Conservation (phyloP, 768 basidiomycete species). For the Suillus paluster region DNA sequence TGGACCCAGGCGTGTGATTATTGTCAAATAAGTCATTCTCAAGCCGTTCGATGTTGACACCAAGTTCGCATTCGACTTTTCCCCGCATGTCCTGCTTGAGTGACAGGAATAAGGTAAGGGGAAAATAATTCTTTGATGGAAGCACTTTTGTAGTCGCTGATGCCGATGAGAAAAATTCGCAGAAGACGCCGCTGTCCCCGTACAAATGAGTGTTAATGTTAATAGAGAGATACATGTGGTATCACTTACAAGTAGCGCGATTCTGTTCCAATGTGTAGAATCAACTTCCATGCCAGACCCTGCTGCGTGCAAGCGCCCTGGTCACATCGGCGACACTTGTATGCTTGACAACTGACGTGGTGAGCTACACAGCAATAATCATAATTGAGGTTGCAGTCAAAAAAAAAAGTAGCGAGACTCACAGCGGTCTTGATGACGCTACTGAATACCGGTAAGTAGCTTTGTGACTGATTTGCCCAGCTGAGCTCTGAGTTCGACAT, state of each 20-base stretch:
- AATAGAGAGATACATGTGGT: background rate
- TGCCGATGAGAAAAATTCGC: slow-evolving; percentile 6
- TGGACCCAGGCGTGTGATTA: background rate
- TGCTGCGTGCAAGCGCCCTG: background rate
- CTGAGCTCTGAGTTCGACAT: background rate
- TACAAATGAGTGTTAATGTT: background rate
- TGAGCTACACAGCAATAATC: background rate
- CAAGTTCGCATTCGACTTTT: background rate
- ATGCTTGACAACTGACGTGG: background rate
- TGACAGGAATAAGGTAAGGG: slow-evolving; percentile 1
- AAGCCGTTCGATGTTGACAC: slow-evolving; percentile 4
- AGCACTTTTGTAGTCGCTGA: background rate
- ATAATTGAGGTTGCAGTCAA: too few species aligned
- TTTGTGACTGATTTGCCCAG: slow-evolving; percentile 12
- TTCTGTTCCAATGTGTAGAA: slow-evolving; percentile 9
- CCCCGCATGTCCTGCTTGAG: slow-evolving; percentile 4
- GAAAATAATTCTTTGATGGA: slow-evolving; percentile 2
- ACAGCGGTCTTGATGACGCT: slow-evolving; percentile 5
- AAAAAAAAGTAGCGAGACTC: background rate
- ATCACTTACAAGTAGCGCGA: slow-evolving; percentile 9
- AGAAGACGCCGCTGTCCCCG: slow-evolving; percentile 1
- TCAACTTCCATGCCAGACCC: slow-evolving; percentile 8
- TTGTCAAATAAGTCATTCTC: background rate
- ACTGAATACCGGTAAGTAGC: background rate
- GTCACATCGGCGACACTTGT: slow-evolving; percentile 3